phyloP scores from a whole-genome alignment of 331 rosid species.

The Erythrophleum ivorense region DNA sequence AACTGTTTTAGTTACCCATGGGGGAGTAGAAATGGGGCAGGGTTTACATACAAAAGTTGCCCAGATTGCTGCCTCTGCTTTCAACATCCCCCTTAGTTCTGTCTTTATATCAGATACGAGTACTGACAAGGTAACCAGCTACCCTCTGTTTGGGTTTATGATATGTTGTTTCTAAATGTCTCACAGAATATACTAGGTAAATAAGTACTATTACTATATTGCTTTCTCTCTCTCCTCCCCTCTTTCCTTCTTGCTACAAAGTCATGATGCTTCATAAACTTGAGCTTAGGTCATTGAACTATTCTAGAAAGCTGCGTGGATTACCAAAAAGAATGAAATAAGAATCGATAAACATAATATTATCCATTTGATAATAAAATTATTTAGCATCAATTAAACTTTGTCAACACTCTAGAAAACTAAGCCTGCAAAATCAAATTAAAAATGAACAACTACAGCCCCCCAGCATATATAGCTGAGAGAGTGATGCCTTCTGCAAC shows the following conservation, averaged over 20 bases:
- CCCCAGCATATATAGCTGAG: conserved; percentile 7
- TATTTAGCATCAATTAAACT: not conserved
- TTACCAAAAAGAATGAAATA: conserved; percentile 25
- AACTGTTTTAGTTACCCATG: conserved; percentile 92
- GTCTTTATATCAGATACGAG: conserved; percentile 96
- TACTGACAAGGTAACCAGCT: conserved; percentile 82
- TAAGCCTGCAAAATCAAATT: conserved; percentile 24
- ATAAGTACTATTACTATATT: conserved; percentile 22
- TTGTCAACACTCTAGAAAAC: not conserved
- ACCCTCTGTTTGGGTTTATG: conserved; percentile 22
- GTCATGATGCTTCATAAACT: not conserved
- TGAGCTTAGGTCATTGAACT: conserved; percentile 5
- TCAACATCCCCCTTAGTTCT: conserved; percentile 78
- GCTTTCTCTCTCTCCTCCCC: not conserved
- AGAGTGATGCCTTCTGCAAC: conserved; percentile 22
- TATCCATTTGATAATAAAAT: not conserved
- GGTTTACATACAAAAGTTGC: conserved; percentile 97
- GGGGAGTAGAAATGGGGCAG: conserved; percentile 99
- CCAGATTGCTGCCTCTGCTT: conserved; percentile 96
- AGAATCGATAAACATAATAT: not conserved
- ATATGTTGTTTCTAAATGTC: conserved; percentile 29
- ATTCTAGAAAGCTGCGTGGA: conserved; percentile 4
- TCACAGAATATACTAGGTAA: conserved; percentile 3
- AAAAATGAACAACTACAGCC: conserved; percentile 25
- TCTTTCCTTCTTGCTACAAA: not conserved